phyloP scores from a whole-genome alignment of 176 grass and related monocot genomes.

The Carex parvula region DNA sequence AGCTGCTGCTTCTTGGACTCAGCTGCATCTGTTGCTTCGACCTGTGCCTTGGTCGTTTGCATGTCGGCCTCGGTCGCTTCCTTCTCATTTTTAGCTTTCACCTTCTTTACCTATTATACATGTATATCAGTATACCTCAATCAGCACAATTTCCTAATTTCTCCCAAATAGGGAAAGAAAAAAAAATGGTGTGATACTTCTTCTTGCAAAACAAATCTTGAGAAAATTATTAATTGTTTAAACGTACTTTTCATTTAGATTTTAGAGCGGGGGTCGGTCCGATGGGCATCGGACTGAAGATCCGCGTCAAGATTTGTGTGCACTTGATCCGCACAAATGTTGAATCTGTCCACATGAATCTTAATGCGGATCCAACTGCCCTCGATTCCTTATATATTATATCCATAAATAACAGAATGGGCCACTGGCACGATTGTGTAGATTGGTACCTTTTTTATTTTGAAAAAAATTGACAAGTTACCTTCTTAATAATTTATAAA shows the following conservation, averaged over 20 bases:
- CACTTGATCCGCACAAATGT: too few species aligned
- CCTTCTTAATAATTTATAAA: background rate
- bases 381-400: too few species aligned
- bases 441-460: too few species aligned
- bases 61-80: constrained; percentile 65
- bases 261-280: too few species aligned
- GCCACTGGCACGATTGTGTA: too few species aligned
- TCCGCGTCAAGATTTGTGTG: too few species aligned
- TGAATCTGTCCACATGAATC: too few species aligned
- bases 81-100: constrained; percentile 57
- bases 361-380: too few species aligned
- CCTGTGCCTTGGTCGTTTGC: constrained; percentile 46
- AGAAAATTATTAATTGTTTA: background rate
- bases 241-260: background rate
- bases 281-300: too few species aligned
- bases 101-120: constrained; percentile 38
- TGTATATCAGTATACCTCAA: background rate
- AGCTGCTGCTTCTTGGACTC: constrained; percentile 54
- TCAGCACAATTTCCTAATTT: background rate
- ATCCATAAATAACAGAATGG: too few species aligned
- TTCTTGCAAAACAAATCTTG: background rate
- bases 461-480: background rate
- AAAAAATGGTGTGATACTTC: too few species aligned
- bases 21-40: constrained; percentile 60
- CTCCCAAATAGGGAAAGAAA: background rate